Percentiles rank a stretch among this genome's conserved stretches.
phyloP scores from a whole-genome alignment of 331 rosid species.

The Quercus lobata region DNA sequence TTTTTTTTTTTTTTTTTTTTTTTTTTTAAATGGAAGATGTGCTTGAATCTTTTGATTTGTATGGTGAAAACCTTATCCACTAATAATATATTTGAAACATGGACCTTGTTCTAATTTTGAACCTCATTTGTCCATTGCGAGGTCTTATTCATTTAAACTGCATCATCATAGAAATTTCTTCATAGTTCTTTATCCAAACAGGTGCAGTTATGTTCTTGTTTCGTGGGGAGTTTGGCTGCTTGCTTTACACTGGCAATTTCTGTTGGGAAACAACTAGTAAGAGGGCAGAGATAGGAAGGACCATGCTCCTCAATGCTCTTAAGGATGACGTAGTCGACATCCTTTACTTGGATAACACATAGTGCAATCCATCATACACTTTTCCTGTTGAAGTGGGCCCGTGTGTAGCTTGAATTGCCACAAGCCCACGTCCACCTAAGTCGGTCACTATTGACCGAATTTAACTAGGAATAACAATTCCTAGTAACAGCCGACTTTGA shows the following conservation, averaged over 20 bases:
- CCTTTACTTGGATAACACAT: conserved; percentile 66
- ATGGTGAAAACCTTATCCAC: not conserved
- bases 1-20: not conserved
- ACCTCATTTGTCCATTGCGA: not conserved
- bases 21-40: not conserved
- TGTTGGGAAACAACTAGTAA: conserved; percentile 55
- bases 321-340: conserved; percentile 36
- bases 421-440: too few species aligned
- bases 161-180: not conserved
- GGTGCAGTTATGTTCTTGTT: conserved; percentile 68
- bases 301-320: conserved; percentile 43
- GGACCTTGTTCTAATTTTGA: not conserved
- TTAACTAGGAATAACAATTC: too few species aligned
- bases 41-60: not conserved
- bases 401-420: too few species aligned
- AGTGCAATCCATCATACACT: conserved; percentile 60
- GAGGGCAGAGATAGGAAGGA: conserved; percentile 33
- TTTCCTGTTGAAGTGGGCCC: too few species aligned
- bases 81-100: not conserved
- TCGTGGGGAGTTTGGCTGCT: conserved; percentile 65
- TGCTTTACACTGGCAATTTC: conserved; percentile 64
- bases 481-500: too few species aligned
- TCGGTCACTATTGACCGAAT: too few species aligned
- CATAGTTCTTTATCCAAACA: not conserved
- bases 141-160: too few species aligned